Conservation (phyloP, 495 filamentous ascomycete genomes). For the Podospora tetraspora region DNA sequence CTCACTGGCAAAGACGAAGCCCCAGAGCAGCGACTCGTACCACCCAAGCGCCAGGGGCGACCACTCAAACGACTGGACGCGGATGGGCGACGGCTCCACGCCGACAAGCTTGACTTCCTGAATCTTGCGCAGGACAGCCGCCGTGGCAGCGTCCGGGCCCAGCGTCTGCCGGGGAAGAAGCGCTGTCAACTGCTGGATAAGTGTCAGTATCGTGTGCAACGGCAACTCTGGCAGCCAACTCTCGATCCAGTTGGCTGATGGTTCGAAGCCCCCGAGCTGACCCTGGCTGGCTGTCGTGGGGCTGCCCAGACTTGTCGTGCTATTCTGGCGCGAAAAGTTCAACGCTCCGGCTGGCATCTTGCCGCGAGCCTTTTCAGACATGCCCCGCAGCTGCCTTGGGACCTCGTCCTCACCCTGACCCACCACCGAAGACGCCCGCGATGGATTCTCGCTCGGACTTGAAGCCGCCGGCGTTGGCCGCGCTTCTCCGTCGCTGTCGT, state of each 20-base stretch:
- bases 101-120: conserved; percentile 43
- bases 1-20: conserved; percentile 88
- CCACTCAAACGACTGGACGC: conserved; percentile 93
- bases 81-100: conserved; percentile 69
- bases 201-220: conserved; percentile 79
- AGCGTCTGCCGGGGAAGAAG: conserved; percentile 41
- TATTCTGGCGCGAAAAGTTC: conserved; percentile 87
- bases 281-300: conserved; percentile 51
- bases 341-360: conserved; percentile 88
- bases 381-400: conserved; percentile 84
- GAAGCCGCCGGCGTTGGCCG: conserved; percentile 65
- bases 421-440: conserved; percentile 68
- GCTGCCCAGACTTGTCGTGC: conserved; percentile 74
- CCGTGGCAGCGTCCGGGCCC: conserved; percentile 30
- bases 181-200: conserved; percentile 60
- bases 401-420: conserved; percentile 60
- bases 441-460: conserved; percentile 63
- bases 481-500: conserved; percentile 71
- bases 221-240: conserved; percentile 90
- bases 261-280: conserved; percentile 60
- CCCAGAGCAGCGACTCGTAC: conserved; percentile 94
- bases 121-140: conserved; percentile 36
- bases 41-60: conserved; percentile 86
- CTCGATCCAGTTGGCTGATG: conserved; percentile 79
- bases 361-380: conserved; percentile 96